These are phyloP conservation scores for Phellopilus nigrolimitatus DNA, from an alignment of 1,284 basidiomycete species.

Conservation along the genomic window DNA sequence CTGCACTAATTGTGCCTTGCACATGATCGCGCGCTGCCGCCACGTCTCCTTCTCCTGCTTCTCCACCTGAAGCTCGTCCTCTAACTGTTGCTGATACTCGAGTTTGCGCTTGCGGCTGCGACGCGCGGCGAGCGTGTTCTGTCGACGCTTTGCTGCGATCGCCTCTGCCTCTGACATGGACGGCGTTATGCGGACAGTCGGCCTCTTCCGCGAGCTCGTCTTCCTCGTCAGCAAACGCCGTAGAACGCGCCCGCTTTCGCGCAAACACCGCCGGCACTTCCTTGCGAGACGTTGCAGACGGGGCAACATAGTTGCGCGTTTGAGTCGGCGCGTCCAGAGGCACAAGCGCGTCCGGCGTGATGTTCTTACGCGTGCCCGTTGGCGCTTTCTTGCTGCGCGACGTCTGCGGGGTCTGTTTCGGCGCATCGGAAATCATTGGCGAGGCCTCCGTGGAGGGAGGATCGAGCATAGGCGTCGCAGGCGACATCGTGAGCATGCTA, in stretches of 20 bases:
- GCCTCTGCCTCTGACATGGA: slow-evolving; percentile 48
- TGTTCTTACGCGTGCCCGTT: slow-evolving; percentile 51
- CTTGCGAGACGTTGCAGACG: slow-evolving; percentile 56
- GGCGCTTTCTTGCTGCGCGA: slow-evolving; percentile 31
- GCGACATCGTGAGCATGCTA: slow-evolving; percentile 41
- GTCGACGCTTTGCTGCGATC: slow-evolving; percentile 72
- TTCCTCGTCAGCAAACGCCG: slow-evolving; percentile 51
- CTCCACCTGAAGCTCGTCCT: slow-evolving; percentile 45
- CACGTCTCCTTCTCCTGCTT: slow-evolving; percentile 51
- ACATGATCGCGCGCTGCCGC: slow-evolving; percentile 47
- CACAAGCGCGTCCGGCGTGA: slow-evolving; percentile 46
- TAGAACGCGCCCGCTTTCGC: slow-evolving; percentile 52
- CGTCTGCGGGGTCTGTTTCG: background rate
- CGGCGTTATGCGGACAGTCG: slow-evolving; percentile 35
- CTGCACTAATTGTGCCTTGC: slow-evolving; percentile 42
- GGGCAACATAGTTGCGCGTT: slow-evolving; percentile 48
- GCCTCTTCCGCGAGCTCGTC: slow-evolving; percentile 41
- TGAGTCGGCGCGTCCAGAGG: slow-evolving; percentile 56
- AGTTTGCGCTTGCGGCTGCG: slow-evolving; percentile 73
- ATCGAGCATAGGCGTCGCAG: slow-evolving; percentile 40
- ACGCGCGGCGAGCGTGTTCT: slow-evolving; percentile 78
- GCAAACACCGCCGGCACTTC: slow-evolving; percentile 47
- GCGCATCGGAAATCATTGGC: slow-evolving; percentile 4
- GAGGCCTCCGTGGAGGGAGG: slow-evolving; percentile 30
- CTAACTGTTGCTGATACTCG: slow-evolving; percentile 61